These are phyloP conservation scores for Neurospora sp. DNA, from an alignment of 495 filamentous ascomycete genomes.

Conservation along the genomic window DNA sequence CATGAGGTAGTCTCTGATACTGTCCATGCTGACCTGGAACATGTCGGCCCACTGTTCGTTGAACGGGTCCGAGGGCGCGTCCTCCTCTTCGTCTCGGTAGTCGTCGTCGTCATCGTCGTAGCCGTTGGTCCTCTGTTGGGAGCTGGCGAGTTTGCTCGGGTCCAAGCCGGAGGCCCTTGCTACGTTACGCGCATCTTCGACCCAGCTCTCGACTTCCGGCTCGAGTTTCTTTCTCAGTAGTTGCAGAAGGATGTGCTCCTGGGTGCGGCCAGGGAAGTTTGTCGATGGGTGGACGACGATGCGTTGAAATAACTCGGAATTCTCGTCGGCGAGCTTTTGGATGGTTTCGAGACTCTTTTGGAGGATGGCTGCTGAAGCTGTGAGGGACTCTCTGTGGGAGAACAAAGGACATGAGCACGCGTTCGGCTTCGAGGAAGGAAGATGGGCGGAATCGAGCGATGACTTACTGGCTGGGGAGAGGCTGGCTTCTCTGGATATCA, in stretches of 20 bases:
- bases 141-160: slow-evolving; percentile 8
- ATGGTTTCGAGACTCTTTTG: slow-evolving; percentile 51
- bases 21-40: slow-evolving; percentile 25
- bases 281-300: slow-evolving; percentile 64
- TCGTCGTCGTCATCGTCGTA: slow-evolving; percentile 16
- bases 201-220: slow-evolving; percentile 60
- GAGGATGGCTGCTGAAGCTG: slow-evolving; percentile 55
- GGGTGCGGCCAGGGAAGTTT: slow-evolving; percentile 60
- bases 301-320: slow-evolving; percentile 50
- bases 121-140: background rate
- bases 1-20: slow-evolving; percentile 29
- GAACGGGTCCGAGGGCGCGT: slow-evolving; percentile 26
- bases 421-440: background rate
- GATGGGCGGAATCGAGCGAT: background rate
- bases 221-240: slow-evolving; percentile 75
- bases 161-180: slow-evolving; percentile 16
- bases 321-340: slow-evolving; percentile 45
- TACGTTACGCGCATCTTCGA: slow-evolving; percentile 47
- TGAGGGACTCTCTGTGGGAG: slow-evolving; percentile 52
- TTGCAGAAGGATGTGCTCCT: slow-evolving; percentile 50
- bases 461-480: slow-evolving; percentile 28
- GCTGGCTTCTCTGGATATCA: slow-evolving; percentile 22
- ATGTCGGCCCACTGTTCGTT: slow-evolving; percentile 33
- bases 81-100: slow-evolving; percentile 21
- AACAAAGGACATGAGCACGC: background rate